Evolutionary conservation across 768 basidiomycete species (phyloP).

Genomic region (Polyporus arcularius): DNA sequence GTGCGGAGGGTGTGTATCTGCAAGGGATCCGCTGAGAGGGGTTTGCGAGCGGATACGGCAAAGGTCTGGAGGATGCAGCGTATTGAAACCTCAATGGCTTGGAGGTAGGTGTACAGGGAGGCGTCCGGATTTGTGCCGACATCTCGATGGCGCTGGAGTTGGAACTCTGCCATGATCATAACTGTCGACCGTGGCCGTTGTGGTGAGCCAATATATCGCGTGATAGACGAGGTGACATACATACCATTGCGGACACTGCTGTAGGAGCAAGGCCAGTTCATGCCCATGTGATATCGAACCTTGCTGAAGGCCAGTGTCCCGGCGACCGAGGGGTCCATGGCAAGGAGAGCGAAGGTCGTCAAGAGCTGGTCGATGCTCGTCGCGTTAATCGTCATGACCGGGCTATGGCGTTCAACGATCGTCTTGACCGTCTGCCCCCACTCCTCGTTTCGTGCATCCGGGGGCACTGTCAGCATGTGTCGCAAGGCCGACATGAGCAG

Average conservation of each 20-base stretch:
- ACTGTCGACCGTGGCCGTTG: background rate
- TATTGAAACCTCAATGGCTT: background rate
- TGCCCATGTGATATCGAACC: background rate
- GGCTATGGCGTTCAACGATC: background rate
- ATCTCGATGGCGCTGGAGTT: background rate
- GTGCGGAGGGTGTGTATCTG: background rate
- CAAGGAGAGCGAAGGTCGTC: background rate
- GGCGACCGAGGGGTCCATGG: background rate
- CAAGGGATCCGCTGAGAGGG: background rate
- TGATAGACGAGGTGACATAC: background rate
- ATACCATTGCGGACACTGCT: background rate
- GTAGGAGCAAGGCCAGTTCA: background rate
- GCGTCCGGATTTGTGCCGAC: background rate
- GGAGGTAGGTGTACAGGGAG: background rate
- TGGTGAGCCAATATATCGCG: background rate
- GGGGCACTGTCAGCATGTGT: background rate
- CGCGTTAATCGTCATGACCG: background rate
- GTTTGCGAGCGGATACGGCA: background rate
- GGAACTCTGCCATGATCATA: constrained; percentile 9
- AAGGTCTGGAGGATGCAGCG: background rate
- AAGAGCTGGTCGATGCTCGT: background rate
- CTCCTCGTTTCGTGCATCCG: background rate
- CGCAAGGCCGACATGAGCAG: background rate
- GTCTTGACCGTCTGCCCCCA: background rate
- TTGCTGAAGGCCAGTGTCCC: background rate